Evolutionary conservation across 2,329 filamentous ascomycete genomes (phyloP), one percentile per base, ranked within the genome.

Genomic region (Ophiostoma himal-ulmi): DNA sequence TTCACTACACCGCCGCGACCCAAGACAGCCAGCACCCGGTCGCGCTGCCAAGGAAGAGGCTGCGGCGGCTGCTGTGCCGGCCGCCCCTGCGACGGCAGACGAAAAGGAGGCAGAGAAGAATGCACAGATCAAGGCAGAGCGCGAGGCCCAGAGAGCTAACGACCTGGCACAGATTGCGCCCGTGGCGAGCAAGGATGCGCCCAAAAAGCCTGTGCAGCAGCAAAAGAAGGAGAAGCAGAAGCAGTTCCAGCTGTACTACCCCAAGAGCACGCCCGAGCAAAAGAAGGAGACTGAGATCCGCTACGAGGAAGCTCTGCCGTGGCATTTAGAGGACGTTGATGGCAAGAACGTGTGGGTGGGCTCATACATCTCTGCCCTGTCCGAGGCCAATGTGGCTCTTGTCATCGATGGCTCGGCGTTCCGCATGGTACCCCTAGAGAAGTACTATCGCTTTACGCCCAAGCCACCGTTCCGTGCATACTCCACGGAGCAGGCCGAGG

Each of bases 321-420:
- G 95, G 95, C 94, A 97, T 78, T 80, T 99, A 48, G 95, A 99
- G 78, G 95, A 99, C 78, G 96, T 94, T 57, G 94, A 99, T 76
- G 93, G 93, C 74, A 97, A 94, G 79, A 94, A 97, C 75, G 91
- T 92, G 2, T 98, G 94, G 93, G 89, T 95, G 44, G 95, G 94
- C 64, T 91, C 89, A 70, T 97, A 98, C 75, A 91, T 98, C 76
- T 91, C 91, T 36, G 92, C 93, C 22, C 85, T 98, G 52, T 97
- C 94, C 0, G 90, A 94, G 75, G 89, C 92, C 68, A 92, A 93
- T 68, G 90, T 96, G 74, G 90, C 96, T 69, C 86, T 94, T 54
- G 85, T 92, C 62, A 90, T 93, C 44, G 86, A 88, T 52, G 85
- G 88, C 11, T 84, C 84, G 1, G 88, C 85, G 67, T 95, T 96